A percentile compares a stretch with the other conserved stretches of the same genome.
phyloP scores from a whole-genome alignment of 2,329 filamentous ascomycete species.

The Blastomyces emzantsi region DNA sequence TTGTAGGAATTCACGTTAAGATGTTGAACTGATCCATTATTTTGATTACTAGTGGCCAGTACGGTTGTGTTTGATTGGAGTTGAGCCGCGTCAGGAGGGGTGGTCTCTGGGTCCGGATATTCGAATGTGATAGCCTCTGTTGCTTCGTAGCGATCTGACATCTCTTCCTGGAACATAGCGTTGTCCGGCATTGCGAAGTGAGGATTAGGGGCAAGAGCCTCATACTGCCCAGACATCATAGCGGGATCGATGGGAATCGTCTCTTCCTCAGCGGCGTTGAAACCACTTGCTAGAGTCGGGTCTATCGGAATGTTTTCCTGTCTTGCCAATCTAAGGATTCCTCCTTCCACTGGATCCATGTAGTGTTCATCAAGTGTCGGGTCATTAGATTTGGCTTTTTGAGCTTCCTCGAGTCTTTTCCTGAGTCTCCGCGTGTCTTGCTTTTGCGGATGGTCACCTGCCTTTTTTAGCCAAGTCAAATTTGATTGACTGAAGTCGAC shows the following conservation, averaged over 20 bases:
- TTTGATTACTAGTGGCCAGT: background rate
- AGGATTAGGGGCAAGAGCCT: conserved; percentile 5
- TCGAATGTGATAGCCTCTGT: conserved; percentile 30
- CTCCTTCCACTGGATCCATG: conserved; percentile 33
- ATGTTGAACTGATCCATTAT: background rate
- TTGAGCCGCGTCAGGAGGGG: background rate
- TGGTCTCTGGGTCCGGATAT: conserved; percentile 22
- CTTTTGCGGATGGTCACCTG: conserved; percentile 36
- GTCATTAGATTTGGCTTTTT: conserved; percentile 42
- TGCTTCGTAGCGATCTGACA: conserved; percentile 24
- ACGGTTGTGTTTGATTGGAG: background rate
- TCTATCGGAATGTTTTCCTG: conserved; percentile 14
- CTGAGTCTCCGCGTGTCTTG: conserved; percentile 35
- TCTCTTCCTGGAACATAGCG: conserved; percentile 22
- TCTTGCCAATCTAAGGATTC: conserved; percentile 17
- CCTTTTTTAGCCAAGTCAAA: conserved; percentile 65
- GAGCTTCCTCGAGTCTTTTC: conserved; percentile 46
- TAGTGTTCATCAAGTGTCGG: conserved; percentile 38
- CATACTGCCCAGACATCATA: conserved; percentile 19
- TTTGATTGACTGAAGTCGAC: conserved; percentile 91
- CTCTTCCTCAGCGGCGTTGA: conserved; percentile 15
- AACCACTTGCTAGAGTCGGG: conserved; percentile 8
- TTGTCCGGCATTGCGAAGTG: conserved; percentile 23
- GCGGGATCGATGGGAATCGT: conserved; percentile 39
- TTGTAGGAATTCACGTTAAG: background rate